Percentiles rank a stretch among this genome's conserved stretches.
Evolutionary conservation across 1,139 yeast species (phyloP).

Genomic region (Pichia sp.): DNA sequence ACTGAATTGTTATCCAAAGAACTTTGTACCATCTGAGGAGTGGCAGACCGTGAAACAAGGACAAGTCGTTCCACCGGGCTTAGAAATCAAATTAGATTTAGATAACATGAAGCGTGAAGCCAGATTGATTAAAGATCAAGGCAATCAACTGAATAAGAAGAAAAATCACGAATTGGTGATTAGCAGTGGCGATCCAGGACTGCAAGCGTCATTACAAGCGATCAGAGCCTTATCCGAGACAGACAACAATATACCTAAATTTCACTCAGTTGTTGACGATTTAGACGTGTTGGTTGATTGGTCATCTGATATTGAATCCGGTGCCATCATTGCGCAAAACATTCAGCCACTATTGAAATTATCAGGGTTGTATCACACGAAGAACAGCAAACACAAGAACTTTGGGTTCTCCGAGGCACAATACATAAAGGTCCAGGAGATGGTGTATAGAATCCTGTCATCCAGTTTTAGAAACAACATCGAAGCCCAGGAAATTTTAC

Average conservation of each 20-base stretch:
- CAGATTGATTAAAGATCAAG: constrained; percentile 37
- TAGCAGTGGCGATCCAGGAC: constrained; percentile 5
- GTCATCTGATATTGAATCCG: constrained; percentile 66
- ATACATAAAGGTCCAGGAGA: constrained; percentile 38
- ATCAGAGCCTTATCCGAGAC: constrained; percentile 4
- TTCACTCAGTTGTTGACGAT: constrained; percentile 25
- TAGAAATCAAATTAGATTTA: constrained; percentile 69
- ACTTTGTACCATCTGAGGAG: constrained; percentile 58
- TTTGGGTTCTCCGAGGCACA: constrained; percentile 16
- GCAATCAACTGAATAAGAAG: not conserved
- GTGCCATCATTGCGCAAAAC: constrained; percentile 40
- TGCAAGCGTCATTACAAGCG: constrained; percentile 9
- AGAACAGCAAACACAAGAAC: not conserved
- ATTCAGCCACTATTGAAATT: constrained; percentile 24
- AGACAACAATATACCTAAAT: not conserved
- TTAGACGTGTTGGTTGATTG: constrained; percentile 55
- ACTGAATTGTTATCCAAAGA: constrained; percentile 58
- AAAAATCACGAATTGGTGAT: constrained; percentile 17
- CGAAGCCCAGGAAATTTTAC: constrained; percentile 45
- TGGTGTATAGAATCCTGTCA: constrained; percentile 50
- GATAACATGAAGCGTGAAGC: constrained; percentile 73
- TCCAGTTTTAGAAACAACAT: constrained; percentile 71
- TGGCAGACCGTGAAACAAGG: constrained; percentile 72
- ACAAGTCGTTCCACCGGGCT: constrained; percentile 73
- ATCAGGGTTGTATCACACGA: constrained; percentile 24